Conservation (phyloP, 768 basidiomycete species). For the Boletus barrowsii region DNA sequence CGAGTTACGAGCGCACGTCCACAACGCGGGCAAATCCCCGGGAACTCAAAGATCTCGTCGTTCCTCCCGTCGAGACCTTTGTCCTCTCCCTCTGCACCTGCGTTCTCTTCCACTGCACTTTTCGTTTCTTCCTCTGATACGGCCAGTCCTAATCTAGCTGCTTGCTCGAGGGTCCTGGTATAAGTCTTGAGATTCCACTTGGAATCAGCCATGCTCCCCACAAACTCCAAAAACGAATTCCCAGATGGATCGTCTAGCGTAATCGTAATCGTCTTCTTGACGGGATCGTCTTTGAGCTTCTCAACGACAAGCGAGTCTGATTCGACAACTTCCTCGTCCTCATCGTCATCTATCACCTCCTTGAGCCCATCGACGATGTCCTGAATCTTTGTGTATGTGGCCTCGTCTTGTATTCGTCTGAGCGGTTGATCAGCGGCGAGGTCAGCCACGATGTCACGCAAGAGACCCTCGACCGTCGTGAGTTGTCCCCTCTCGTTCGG, state of each 20-base stretch:
- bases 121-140: conserved; percentile 41
- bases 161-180: conserved; percentile 75
- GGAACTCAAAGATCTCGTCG: conserved; percentile 90
- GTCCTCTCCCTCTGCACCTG: conserved; percentile 13
- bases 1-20: conserved; percentile 76
- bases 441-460: conserved; percentile 80
- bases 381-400: conserved; percentile 71
- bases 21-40: conserved; percentile 85
- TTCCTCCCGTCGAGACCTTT: conserved; percentile 41
- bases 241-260: conserved; percentile 91
- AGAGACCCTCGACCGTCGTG: conserved; percentile 93
- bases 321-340: conserved; percentile 32
- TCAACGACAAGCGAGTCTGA: conserved; percentile 28
- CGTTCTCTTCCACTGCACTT: background rate
- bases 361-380: conserved; percentile 63
- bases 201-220: conserved; percentile 82
- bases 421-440: conserved; percentile 80
- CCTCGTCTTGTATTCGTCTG: conserved; percentile 74
- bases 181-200: conserved; percentile 91
- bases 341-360: conserved; percentile 58
- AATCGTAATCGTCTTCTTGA: conserved; percentile 75
- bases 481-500: conserved; percentile 79
- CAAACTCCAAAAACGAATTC: conserved; percentile 94
- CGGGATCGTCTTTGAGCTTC: conserved; percentile 40
- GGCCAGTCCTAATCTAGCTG: conserved; percentile 72